Evolutionary conservation across 768 basidiomycete genomes (phyloP).

Genomic region (Mycena rosella): DNA sequence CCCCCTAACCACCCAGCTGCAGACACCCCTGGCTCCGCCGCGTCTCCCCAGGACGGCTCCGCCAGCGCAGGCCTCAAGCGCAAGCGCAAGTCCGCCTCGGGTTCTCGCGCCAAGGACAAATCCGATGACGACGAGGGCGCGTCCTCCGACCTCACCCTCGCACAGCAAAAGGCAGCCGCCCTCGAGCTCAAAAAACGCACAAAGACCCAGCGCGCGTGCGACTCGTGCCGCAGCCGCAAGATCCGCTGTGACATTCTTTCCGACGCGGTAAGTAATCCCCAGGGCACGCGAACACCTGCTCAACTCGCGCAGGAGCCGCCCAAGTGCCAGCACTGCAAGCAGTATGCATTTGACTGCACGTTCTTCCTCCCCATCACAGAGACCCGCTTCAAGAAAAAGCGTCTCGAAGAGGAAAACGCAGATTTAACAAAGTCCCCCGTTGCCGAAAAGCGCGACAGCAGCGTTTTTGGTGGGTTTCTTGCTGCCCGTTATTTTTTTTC

Average conservation of each 20-base stretch:
- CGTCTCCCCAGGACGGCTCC: slow-evolving; percentile 45
- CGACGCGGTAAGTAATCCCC: slow-evolving; percentile 53
- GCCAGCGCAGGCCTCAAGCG: slow-evolving; percentile 64
- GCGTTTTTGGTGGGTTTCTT: no score
- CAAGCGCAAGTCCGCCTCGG: slow-evolving; percentile 67
- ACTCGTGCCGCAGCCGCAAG: slow-evolving; percentile 91
- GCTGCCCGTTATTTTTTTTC: no score
- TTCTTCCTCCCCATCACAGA: slow-evolving; percentile 99
- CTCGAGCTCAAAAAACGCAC: slow-evolving; percentile 87
- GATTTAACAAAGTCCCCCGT: slow-evolving; percentile 45
- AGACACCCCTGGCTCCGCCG: slow-evolving; percentile 51
- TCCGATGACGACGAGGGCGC: slow-evolving; percentile 73
- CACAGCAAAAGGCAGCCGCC: slow-evolving; percentile 43
- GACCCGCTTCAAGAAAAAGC: slow-evolving; percentile 98
- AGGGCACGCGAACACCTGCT: no score
- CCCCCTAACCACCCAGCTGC: slow-evolving; percentile 49
- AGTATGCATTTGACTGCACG: slow-evolving; percentile 93
- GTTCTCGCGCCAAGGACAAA: slow-evolving; percentile 58
- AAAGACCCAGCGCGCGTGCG: slow-evolving; percentile 93
- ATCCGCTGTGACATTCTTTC: slow-evolving; percentile 93
- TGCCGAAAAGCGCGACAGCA: slow-evolving; percentile 62
- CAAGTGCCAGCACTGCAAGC: slow-evolving; percentile 94
- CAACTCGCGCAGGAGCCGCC: slow-evolving; percentile 64
- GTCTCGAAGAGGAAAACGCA: slow-evolving; percentile 66
- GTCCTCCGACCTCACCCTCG: slow-evolving; percentile 58